Base-by-base conservation (phyloP, 768 basidiomycete genomes). In the Rhizopogon sp. region DNA sequence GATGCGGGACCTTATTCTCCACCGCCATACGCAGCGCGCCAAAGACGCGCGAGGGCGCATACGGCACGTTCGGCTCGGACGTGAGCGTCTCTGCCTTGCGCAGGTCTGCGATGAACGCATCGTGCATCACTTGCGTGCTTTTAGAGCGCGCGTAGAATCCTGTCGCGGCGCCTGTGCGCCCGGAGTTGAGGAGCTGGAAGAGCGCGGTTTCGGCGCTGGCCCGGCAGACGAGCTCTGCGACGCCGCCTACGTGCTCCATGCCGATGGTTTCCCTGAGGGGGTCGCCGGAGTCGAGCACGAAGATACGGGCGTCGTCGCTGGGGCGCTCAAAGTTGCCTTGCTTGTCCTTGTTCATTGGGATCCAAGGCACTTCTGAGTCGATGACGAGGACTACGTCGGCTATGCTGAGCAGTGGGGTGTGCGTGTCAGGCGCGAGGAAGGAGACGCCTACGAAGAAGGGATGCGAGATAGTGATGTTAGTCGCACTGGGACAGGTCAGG, bases 311-410 rank as follows among this genome's bases (percentile, higher is more conserved):
- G 3, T 69, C 65, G 0, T 67, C 57, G 3, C 39, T 61, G 0
- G 85, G 83, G 53, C 67, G 66, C 37, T 67, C 66, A 43, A 56
- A 49, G 37, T 31, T 50, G 13, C 68, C 66, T 3, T 65, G 65
- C 52, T 63, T 65, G 54, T 65, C 70, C 37, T 77, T 76, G 52
- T 78, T 73, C 43, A 63, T 70, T 1, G 81, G 76, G 29, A 85
- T 80, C 83, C 86, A 89, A 0, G 87, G 83, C 0, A 87, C 69
- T 56, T 85, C 84, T 7, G 74, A 75, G 54, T 89, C 87, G n/a
- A 90, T 56, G 16, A 87, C 70, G 9, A 90, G 67, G 14, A 90
- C 74, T 3, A 82, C 77, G 58, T 90, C 88, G 0, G 85, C 84
- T 17, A 69, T 66, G 35, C 70, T 69, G 17, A 88, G 75, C 47